Base-by-base conservation (phyloP, 2,329 filamentous ascomycete genomes). In the Beauveria sp. region DNA sequence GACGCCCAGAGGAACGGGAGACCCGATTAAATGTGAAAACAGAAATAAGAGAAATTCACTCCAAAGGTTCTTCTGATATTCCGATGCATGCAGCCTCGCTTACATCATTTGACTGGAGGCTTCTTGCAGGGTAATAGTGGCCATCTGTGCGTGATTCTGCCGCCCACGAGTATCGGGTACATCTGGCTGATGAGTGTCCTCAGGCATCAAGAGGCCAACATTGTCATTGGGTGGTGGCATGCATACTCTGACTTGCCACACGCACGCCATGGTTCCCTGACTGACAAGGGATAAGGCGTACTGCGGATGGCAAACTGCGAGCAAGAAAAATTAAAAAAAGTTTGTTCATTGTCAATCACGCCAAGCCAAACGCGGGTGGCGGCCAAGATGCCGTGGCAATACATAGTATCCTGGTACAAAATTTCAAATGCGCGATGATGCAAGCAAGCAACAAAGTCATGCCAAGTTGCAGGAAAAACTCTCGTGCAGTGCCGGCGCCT, bases 351-450 rank as follows among this genome's bases (percentile, higher is more conserved):
- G n/a, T 4, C 34, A 5, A 40, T 5, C n/a, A 53, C 57, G 49
- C 57, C 57, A 60, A 60, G 56, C 56, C 56, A 50, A 50, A 59
- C 38, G 46, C 34, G 34, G 31, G 56, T 59, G 22, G 34, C 20
- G 31, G 45, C 20, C 26, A 40, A 50, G 31, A 38, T 43, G 48
- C 34, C 34, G 34, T 38, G 5, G 34, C 34, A 38, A 38, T 38
- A 34, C 10, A 31, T 31, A 28, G 31, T 38, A 38, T 38, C 34
- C 12, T 38, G 12, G 34, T 16, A 38, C 34, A 38, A 38, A 38
- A 14, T 14, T 16, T 38, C 34, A 10, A 38, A 38, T 38, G 34
- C 34, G 34, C 34, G 34, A 22, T 46, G 20, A 22, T 46, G 20
- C 49, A 51, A 31, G 49, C 49, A 52, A 40, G 28, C 50, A 40